phyloP scores from a whole-genome alignment of 75 land plant genomes.

The Azolla pinnata region DNA sequence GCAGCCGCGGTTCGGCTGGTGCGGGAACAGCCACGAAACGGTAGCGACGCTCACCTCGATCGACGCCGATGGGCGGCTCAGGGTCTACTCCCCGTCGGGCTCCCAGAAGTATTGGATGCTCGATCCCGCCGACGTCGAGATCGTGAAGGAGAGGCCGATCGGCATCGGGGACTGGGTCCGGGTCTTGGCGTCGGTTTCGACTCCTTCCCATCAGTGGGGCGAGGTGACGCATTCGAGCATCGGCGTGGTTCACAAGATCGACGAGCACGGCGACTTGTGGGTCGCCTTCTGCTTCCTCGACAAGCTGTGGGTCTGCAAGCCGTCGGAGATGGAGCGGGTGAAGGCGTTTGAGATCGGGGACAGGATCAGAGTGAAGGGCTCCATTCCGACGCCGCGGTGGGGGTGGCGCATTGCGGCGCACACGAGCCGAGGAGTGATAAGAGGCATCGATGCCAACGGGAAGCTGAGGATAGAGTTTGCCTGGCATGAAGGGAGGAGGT shows the following conservation, averaged over 20 bases:
- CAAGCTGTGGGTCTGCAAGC: constrained; percentile 81
- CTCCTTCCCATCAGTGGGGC: constrained; percentile 86
- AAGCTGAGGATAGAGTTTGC: constrained; percentile 69
- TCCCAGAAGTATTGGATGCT: constrained; percentile 77
- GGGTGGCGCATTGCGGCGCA: constrained; percentile 90
- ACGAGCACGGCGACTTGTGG: constrained; percentile 61
- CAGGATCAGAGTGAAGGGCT: constrained; percentile 47
- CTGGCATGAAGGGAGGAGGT: constrained; percentile 73
- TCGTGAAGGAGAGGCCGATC: constrained; percentile 60
- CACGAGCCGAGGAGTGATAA: constrained; percentile 64
- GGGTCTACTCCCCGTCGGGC: constrained; percentile 59
- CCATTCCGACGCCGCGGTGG: constrained; percentile 64
- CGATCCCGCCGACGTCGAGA: constrained; percentile 87
- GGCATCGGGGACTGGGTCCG: constrained; percentile 79
- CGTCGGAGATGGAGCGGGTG: constrained; percentile 62
- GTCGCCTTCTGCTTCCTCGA: constrained; percentile 85
- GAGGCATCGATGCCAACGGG: constrained; percentile 90
- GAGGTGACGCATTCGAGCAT: constrained; percentile 70
- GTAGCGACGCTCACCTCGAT: constrained; percentile 60
- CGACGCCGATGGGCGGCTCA: constrained; percentile 84
- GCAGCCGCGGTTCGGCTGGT: constrained; percentile 94
- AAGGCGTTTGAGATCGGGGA: constrained; percentile 67
- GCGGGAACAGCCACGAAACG: constrained; percentile 51
- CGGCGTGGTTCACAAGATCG: constrained; percentile 75
- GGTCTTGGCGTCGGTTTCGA: constrained; percentile 45